A percentile compares a stretch with the other conserved stretches of the same genome.
phyloP scores from a whole-genome alignment of 1,284 basidiomycete genomes.

The Fomitopsis pinicola region DNA sequence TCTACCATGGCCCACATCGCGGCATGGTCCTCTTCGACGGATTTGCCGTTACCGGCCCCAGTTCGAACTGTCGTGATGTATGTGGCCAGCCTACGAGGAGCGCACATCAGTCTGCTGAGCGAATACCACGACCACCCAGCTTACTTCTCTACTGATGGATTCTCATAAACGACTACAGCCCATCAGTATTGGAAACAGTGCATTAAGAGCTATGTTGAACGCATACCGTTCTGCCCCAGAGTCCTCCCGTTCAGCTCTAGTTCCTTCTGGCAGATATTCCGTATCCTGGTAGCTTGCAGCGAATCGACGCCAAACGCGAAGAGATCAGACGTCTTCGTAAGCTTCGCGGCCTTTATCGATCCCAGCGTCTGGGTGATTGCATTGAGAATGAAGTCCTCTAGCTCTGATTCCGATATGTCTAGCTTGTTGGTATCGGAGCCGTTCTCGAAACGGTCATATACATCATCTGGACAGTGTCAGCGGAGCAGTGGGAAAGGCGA shows the following conservation, averaged over 20 bases:
- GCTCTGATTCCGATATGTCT: conserved; percentile 17
- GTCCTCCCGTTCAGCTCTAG: conserved; percentile 31
- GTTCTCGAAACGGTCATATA: conserved; percentile 45
- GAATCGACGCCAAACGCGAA: conserved; percentile 48
- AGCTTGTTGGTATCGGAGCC: conserved; percentile 33
- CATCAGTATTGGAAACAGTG: not conserved
- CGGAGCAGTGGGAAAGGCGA: not conserved
- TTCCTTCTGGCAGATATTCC: conserved; percentile 46
- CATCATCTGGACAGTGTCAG: conserved; percentile 20
- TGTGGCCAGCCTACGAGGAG: conserved; percentile 16
- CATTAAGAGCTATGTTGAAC: not conserved
- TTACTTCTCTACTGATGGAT: conserved; percentile 35
- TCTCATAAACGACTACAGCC: conserved; percentile 37
- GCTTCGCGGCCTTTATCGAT: conserved; percentile 26
- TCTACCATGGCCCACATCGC: conserved; percentile 40
- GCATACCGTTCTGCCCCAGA: conserved; percentile 36
- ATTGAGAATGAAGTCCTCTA: conserved; percentile 35
- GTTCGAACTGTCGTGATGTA: conserved; percentile 25
- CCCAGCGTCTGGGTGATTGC: conserved; percentile 33
- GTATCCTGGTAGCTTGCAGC: conserved; percentile 49
- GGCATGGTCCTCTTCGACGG: conserved; percentile 23
- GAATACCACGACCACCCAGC: conserved; percentile 1
- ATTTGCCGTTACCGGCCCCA: conserved; percentile 17
- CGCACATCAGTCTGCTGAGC: not conserved
- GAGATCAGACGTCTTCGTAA: conserved; percentile 25